Base-by-base conservation (phyloP, 1,284 basidiomycete genomes). In the Neonothopanus nambi region DNA sequence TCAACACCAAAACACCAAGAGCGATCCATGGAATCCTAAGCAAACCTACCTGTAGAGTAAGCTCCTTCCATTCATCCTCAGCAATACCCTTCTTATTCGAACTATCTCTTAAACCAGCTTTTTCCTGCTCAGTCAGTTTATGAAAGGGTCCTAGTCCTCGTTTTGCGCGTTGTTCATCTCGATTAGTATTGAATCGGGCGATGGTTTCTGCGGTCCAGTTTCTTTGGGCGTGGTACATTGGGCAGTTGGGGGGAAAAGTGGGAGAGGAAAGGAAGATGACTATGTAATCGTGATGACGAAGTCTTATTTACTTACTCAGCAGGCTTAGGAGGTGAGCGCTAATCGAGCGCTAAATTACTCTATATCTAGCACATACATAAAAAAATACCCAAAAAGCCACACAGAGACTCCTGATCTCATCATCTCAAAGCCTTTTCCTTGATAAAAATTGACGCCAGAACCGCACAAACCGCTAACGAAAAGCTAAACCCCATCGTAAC, bases 361-460 rank as follows among this genome's bases (percentile, higher is more conserved):
- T n/a, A n/a, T n/a, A n/a, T n/a, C n/a, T n/a, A n/a, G n/a, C n/a
- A n/a, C n/a, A n/a, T n/a, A n/a, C n/a, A n/a, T n/a, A n/a, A n/a
- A n/a, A n/a, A n/a, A n/a, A n/a, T n/a, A n/a, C n/a, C n/a, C n/a
- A n/a, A n/a, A n/a, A n/a, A n/a, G n/a, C n/a, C n/a, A n/a, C n/a
- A n/a, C n/a, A n/a, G n/a, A n/a, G n/a, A n/a, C n/a, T n/a, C n/a
- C n/a, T n/a, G n/a, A n/a, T n/a, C n/a, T n/a, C 52, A 38, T 20
- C 45, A 41, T 18, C 40, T 58, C 26, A 82, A 62, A 7, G 71
- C 58, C 58, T 76, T 79, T 60, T 82, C 81, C 54, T 74, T 77
- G 48, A 84, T 78, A 52, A 80, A 84, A 6, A 76, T 52, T 3
- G 79, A 74, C 1, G 74, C 68, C 6, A 81, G 23, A 5, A 78